phyloP scores from a whole-genome alignment of 441 rosid genomes.

The Flueggea neowawraea region DNA sequence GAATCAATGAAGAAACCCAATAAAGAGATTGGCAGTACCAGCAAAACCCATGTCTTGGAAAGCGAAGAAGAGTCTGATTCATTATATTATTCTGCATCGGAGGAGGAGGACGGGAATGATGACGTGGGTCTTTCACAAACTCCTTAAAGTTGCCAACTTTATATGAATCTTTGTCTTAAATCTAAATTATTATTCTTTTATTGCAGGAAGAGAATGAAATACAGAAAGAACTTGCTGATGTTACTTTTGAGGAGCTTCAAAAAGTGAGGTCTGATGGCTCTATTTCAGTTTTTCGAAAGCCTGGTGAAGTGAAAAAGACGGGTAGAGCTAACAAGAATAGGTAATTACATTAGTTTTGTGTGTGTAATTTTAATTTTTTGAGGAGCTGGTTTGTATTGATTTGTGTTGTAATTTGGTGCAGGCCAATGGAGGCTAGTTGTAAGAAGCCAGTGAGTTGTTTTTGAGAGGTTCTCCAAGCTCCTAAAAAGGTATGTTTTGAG shows the following conservation, averaged over 20 bases:
- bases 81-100: conserved; percentile 18
- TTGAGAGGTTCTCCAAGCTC: conserved; percentile 70
- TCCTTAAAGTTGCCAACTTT: background rate
- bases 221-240: conserved; percentile 59
- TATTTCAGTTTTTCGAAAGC: conserved; percentile 31
- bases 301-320: conserved; percentile 33
- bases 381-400: background rate
- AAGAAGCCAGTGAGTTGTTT: conserved; percentile 71
- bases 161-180: too few relatives aligned
- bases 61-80: conserved; percentile 18
- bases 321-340: conserved; percentile 49
- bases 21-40: conserved; percentile 10
- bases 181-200: background rate
- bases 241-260: conserved; percentile 80
- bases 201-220: conserved; percentile 49
- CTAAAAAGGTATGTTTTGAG: conserved; percentile 55
- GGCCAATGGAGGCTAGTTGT: conserved; percentile 72
- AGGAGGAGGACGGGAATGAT: conserved; percentile 21
- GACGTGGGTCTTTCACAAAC: conserved; percentile 9
- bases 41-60: conserved; percentile 19
- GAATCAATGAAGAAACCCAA: conserved; percentile 17
- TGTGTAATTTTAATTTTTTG: conserved; percentile 4
- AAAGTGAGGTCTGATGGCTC: conserved; percentile 69
- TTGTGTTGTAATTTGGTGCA: conserved; percentile 12
- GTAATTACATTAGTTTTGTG: conserved; percentile 10